Conservation (phyloP, 176 grass and related monocot genomes). For the Oryza glumipatula region DNA sequence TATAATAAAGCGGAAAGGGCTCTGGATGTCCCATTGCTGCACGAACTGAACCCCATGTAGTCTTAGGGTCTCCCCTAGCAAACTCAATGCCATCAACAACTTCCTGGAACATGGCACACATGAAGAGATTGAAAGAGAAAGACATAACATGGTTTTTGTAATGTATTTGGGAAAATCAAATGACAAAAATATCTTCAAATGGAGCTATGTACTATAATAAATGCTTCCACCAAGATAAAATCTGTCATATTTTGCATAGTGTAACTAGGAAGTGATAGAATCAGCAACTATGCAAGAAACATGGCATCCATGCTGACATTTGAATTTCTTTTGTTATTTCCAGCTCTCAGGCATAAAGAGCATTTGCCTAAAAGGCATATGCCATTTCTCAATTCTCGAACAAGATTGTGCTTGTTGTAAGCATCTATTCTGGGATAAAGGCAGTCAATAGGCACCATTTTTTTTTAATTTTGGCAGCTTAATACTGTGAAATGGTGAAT, state of each 20-base stretch:
- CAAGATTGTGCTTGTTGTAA: constrained; percentile 22
- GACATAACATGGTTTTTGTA: background rate
- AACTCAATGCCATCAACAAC: constrained; percentile 88
- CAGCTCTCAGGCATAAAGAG: background rate
- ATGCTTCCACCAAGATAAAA: background rate
- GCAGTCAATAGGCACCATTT: background rate
- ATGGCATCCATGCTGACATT: background rate
- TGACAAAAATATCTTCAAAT: background rate
- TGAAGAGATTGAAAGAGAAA: background rate
- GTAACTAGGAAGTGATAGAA: background rate
- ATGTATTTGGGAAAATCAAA: background rate
- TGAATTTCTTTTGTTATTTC: constrained; percentile 28
- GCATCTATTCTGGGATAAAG: constrained; percentile 30
- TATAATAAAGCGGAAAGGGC: constrained; percentile 77
- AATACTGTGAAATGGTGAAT: constrained; percentile 3
- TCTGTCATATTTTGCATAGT: constrained; percentile 10
- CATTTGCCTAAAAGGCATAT: background rate
- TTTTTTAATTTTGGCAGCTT: background rate
- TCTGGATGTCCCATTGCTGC: constrained; percentile 92
- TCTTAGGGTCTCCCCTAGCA: constrained; percentile 72
- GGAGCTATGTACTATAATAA: constrained; percentile 14
- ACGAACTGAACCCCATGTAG: constrained; percentile 80
- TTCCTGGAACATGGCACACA: constrained; percentile 61
- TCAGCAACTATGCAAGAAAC: background rate
- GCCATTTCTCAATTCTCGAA: background rate